Conservation (phyloP, 2,329 filamentous ascomycete species). For the Pochonia chlamydosporia region DNA sequence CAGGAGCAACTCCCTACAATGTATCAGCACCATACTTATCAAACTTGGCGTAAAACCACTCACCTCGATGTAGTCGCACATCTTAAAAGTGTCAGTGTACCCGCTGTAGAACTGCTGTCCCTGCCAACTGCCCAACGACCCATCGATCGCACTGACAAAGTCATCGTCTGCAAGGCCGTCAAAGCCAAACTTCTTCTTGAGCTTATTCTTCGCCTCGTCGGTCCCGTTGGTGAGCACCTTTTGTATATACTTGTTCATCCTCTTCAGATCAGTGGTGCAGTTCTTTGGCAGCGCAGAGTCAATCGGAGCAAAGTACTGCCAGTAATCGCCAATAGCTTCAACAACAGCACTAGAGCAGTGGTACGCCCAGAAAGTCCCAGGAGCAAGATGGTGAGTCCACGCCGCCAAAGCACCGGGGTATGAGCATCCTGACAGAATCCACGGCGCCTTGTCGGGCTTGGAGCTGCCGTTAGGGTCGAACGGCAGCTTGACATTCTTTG, state of each 20-base stretch:
- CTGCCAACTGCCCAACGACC: conserved; percentile 28
- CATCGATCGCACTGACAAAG: conserved; percentile 34
- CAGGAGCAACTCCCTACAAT: too few species aligned
- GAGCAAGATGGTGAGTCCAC: conserved; percentile 66
- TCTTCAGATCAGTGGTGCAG: conserved; percentile 59
- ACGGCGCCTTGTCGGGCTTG: conserved; percentile 59
- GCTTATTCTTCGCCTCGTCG: conserved; percentile 30
- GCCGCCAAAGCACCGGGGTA: conserved; percentile 74
- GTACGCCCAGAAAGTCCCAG: conserved; percentile 67
- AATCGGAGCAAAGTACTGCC: conserved; percentile 45
- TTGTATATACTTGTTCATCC: conserved; percentile 40
- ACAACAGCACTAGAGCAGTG: conserved; percentile 75
- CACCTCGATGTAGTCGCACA: conserved; percentile 28
- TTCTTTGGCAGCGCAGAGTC: conserved; percentile 41
- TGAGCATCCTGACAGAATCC: conserved; percentile 72
- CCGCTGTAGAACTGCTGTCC: conserved; percentile 25
- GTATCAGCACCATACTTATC: background rate
- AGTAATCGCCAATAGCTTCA: conserved; percentile 68
- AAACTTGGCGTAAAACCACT: background rate
- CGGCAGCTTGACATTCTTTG: conserved; percentile 60
- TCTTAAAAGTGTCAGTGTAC: conserved; percentile 28
- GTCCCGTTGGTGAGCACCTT: conserved; percentile 35
- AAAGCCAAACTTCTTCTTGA: conserved; percentile 36
- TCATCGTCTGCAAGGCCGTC: conserved; percentile 36
- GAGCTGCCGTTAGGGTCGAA: conserved; percentile 60